Evolutionary conservation across 257 asterid species (phyloP).

Genomic region (Linaria vulgaris): DNA sequence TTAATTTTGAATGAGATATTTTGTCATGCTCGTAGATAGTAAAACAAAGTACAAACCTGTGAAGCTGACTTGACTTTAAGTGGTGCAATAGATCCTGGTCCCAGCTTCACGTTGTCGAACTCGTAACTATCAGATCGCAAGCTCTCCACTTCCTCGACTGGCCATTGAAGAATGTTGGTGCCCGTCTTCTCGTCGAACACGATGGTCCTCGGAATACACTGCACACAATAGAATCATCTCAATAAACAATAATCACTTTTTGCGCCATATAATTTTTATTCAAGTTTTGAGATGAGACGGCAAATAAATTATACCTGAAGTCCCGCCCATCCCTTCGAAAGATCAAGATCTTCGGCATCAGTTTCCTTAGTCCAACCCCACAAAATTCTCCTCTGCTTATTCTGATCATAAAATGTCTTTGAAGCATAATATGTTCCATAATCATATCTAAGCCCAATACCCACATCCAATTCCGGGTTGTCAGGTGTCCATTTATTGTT

Average conservation of each 20-base stretch:
- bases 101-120: constrained; percentile 49
- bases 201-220: constrained; percentile 73
- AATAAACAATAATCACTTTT: not conserved
- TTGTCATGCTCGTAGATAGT: too few relatives aligned
- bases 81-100: constrained; percentile 69
- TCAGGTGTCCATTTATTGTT: constrained; percentile 54
- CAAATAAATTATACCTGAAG: constrained; percentile 40
- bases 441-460: constrained; percentile 51
- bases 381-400: constrained; percentile 44
- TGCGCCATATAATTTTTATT: not conserved
- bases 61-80: constrained; percentile 48
- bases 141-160: constrained; percentile 76
- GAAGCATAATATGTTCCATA: constrained; percentile 63
- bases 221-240: constrained; percentile 5
- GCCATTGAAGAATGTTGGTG: constrained; percentile 75
- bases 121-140: constrained; percentile 49
- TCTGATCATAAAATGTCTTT: constrained; percentile 60
- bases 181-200: constrained; percentile 59
- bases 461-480: constrained; percentile 51
- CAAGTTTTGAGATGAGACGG: not conserved
- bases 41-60: constrained; percentile 49
- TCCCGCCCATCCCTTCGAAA: constrained; percentile 55
- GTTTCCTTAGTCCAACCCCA: constrained; percentile 72
- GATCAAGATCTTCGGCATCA: constrained; percentile 48
- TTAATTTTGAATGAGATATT: too few relatives aligned